These are phyloP conservation scores for Cyclocybe aegerita DNA, from an alignment of 768 basidiomycete genomes.

Conservation along the genomic window DNA sequence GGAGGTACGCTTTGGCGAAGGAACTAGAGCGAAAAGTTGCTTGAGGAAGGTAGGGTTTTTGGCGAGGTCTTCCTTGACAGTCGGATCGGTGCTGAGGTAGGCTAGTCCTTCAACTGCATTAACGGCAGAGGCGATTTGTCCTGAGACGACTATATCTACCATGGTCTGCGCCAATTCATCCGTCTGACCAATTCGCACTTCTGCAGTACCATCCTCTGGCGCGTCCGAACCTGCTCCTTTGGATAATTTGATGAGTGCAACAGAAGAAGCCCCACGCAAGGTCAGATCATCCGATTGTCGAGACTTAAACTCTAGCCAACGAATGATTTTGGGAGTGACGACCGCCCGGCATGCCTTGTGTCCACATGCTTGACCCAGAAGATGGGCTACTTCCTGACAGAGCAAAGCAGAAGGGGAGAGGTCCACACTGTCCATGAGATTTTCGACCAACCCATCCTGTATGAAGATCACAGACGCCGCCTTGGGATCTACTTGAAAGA, in stretches of 20 bases:
- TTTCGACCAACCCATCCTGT: conserved; percentile 61
- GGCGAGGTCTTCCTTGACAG: conserved; percentile 63
- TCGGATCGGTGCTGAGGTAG: conserved; percentile 69
- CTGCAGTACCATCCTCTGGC: conserved; percentile 25
- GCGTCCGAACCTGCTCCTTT: conserved; percentile 53
- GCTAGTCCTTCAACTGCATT: conserved; percentile 85
- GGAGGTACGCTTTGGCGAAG: conserved; percentile 39
- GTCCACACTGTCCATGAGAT: conserved; percentile 70
- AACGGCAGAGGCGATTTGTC: conserved; percentile 40
- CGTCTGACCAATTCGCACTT: conserved; percentile 29
- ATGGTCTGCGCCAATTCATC: conserved; percentile 51
- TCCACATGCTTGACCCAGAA: conserved; percentile 75
- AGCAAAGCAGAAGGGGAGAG: conserved; percentile 50
- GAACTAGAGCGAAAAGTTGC: conserved; percentile 55
- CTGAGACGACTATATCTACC: conserved; percentile 51
- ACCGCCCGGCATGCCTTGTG: conserved; percentile 70
- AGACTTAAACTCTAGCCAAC: conserved; percentile 69
- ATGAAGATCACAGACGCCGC: conserved; percentile 65
- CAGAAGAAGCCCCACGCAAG: conserved; percentile 62
- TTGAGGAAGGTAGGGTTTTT: conserved; percentile 53
- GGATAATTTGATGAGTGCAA: conserved; percentile 78
- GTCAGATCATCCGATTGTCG: conserved; percentile 42
- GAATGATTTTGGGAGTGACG: conserved; percentile 51
- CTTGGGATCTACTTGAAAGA: conserved; percentile 81
- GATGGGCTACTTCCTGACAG: conserved; percentile 62